Evolutionary conservation across 177 flowering plant species (phyloP).

Genomic region (Vitis hybrid): DNA sequence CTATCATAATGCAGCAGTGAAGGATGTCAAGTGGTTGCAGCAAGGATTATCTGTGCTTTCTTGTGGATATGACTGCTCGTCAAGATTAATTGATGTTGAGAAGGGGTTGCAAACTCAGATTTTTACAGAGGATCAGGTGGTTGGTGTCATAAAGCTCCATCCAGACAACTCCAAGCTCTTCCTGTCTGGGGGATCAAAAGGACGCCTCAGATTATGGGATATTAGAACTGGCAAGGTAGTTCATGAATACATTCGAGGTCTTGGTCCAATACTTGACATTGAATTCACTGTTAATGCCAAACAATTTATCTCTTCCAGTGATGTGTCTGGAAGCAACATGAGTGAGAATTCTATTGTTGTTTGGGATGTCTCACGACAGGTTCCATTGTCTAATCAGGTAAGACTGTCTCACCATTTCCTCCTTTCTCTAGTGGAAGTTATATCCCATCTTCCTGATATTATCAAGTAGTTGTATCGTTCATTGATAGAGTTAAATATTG

Average conservation of each 20-base stretch:
- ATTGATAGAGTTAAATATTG: neutral
- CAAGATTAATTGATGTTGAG: slow-evolving; percentile 78
- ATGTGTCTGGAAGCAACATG: slow-evolving; percentile 64
- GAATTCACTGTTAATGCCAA: slow-evolving; percentile 68
- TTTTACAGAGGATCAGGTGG: slow-evolving; percentile 74
- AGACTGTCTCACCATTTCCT: slow-evolving; percentile 9
- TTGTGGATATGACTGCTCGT: slow-evolving; percentile 85
- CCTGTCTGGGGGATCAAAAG: slow-evolving; percentile 83
- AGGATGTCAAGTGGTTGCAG: slow-evolving; percentile 80
- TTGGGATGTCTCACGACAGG: slow-evolving; percentile 84
- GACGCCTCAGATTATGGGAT: slow-evolving; percentile 78
- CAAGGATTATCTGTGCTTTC: slow-evolving; percentile 75
- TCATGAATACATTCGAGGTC: slow-evolving; percentile 58
- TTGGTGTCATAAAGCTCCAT: slow-evolving; percentile 72
- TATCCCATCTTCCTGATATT: neutral
- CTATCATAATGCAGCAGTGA: slow-evolving; percentile 77
- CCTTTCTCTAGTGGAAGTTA: neutral
- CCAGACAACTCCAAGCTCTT: slow-evolving; percentile 69
- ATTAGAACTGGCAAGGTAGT: slow-evolving; percentile 61
- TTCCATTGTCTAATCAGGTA: slow-evolving; percentile 93
- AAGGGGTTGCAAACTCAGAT: slow-evolving; percentile 62
- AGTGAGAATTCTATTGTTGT: slow-evolving; percentile 88
- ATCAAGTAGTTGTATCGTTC: neutral
- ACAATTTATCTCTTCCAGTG: slow-evolving; percentile 80
- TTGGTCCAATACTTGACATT: slow-evolving; percentile 81